Conservation (phyloP, 352 stramenopile genomes). For the Globisporangium ultimum region DNA sequence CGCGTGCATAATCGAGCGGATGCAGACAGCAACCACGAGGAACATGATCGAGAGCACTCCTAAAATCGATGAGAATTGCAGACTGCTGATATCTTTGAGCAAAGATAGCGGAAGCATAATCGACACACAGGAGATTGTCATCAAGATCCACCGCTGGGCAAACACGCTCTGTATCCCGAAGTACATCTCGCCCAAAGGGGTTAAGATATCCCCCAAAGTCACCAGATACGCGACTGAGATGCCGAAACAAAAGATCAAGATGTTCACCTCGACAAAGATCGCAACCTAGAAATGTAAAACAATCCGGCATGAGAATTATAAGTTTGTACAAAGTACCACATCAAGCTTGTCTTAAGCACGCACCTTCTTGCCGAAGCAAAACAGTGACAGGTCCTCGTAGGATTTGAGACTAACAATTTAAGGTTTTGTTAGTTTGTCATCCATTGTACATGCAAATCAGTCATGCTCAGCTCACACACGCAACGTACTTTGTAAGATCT, state of each 20-base stretch:
- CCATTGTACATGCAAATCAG: too few species aligned
- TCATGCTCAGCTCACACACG: background rate
- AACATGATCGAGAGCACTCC: slow-evolving; percentile 85
- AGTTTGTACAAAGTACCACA: too few species aligned
- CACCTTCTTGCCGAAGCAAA: slow-evolving; percentile 80
- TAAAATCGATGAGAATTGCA: slow-evolving; percentile 84
- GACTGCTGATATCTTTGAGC: slow-evolving; percentile 79
- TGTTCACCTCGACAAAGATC: slow-evolving; percentile 85
- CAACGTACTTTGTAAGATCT: slow-evolving; percentile 74
- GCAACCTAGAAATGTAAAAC: slow-evolving; percentile 31
- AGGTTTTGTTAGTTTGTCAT: too few species aligned
- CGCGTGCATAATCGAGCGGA: slow-evolving; percentile 74
- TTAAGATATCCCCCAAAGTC: slow-evolving; percentile 80
- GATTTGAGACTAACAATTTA: slow-evolving; percentile 57
- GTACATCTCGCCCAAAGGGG: slow-evolving; percentile 65
- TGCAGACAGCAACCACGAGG: slow-evolving; percentile 72
- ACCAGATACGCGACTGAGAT: slow-evolving; percentile 84
- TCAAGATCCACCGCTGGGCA: slow-evolving; percentile 73
- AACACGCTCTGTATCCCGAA: slow-evolving; percentile 60
- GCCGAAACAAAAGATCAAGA: slow-evolving; percentile 84
- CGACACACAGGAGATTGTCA: slow-evolving; percentile 65
- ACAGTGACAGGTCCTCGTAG: slow-evolving; percentile 82
- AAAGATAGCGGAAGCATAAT: slow-evolving; percentile 86
- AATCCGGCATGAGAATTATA: background rate
- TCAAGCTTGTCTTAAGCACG: background rate